Evolutionary conservation across 352 stramenopile species (phyloP).

Genomic region (Pythium dissotocum): DNA sequence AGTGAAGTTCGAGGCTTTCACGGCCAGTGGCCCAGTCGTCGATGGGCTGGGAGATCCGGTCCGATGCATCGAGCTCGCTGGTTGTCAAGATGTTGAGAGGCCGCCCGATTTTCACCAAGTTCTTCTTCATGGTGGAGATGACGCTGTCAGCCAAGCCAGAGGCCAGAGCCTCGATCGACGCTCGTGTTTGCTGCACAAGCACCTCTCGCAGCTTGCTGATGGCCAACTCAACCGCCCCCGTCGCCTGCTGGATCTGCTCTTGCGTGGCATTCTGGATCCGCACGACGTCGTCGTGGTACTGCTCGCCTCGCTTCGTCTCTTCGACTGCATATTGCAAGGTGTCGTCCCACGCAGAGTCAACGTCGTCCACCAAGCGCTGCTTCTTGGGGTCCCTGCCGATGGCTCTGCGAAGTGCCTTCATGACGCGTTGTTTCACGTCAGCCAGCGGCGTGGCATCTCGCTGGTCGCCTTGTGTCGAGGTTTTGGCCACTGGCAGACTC

Average conservation of each 20-base stretch:
- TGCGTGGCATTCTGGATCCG: constrained; percentile 11
- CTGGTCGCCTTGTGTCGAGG: neutral
- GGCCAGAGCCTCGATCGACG: constrained; percentile 2
- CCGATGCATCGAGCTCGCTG: neutral
- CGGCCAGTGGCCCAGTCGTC: neutral
- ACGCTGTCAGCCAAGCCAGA: neutral
- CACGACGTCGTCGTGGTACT: constrained; percentile 5
- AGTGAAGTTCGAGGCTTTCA: neutral
- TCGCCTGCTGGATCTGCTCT: neutral
- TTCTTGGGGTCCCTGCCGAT: neutral
- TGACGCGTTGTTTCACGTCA: constrained; percentile 4
- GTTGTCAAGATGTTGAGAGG: neutral
- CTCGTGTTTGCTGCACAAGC: neutral
- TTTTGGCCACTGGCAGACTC: neutral
- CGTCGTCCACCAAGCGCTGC: neutral
- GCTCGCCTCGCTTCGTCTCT: neutral
- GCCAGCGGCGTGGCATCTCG: neutral
- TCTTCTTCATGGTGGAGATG: neutral
- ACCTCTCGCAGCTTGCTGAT: neutral
- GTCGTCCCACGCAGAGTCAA: constrained; percentile 4
- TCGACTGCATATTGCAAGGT: neutral
- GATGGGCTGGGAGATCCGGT: neutral
- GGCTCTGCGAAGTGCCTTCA: neutral
- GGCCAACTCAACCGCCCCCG: neutral
- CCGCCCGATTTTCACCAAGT: neutral